Evolutionary conservation across 805 yeast species (phyloP), one percentile per base, ranked within the genome.

Genomic region (Ogataea angusta): DNA sequence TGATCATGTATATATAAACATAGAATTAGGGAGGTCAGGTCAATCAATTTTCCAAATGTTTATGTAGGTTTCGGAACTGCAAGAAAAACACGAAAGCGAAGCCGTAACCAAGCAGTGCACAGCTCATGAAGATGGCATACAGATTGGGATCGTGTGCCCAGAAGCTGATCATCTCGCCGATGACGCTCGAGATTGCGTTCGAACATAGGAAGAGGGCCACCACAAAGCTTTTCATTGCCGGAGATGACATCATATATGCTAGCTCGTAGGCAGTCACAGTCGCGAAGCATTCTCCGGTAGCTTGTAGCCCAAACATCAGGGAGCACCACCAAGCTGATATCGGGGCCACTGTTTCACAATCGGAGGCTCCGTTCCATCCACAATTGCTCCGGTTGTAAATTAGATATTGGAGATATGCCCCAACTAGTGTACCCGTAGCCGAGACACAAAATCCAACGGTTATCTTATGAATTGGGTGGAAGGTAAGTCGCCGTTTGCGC

Each of bases 231-330:
- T 70, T 70, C 74, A 75, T 68, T 29, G 66, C 61, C 6, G 64
- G 69, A 23, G 80, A 78, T 5, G 79, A 63, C 53, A 73, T 62
- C 3, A 77, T 67, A 56, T 75, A 76, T 0, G 81, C 80, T 42
- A 75, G 59, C 54, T 75, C 79, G 50, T 74, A 75, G 24, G 72
- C 76, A 10, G 79, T 73, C 21, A 69, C 68, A 39, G 58, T 67
- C 10, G 77, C 72, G 50, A 73, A 75, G 56, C 78, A 73, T 54
- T 76, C 80, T 36, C 78, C 74, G 8, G 67, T 63, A 14, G 80
- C 80, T 26, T 68, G 68, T 36, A 74, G 55, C n/a, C 67, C 54
- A 47, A 66, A 72, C 54, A 58, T 53, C 34, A 48, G 29, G 1
- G 55, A 21, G 25, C 57, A 52, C 59, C 57, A 58, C 69, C 69